phyloP scores from a whole-genome alignment of 2,329 filamentous ascomycete genomes.

The Diaporthe aspalathi region DNA sequence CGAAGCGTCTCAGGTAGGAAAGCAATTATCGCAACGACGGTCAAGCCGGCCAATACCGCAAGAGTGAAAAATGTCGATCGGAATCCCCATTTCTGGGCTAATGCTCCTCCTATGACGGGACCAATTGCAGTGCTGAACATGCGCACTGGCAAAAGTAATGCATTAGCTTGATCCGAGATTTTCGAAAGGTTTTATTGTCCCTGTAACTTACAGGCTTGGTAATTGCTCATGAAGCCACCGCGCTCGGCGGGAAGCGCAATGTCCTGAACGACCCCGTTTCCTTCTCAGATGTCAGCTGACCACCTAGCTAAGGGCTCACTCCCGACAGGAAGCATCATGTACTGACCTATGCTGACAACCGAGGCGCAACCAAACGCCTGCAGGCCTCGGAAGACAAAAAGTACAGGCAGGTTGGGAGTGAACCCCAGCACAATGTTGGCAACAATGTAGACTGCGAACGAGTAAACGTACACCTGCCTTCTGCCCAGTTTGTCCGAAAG shows the following conservation, averaged over 20 bases:
- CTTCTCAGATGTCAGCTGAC: slow-evolving; percentile 19
- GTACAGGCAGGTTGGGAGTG: slow-evolving; percentile 53
- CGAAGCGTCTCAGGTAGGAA: slow-evolving; percentile 49
- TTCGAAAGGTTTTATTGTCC: rapidly evolving
- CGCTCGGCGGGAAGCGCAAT: slow-evolving; percentile 46
- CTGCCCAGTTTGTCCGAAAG: slow-evolving; percentile 60
- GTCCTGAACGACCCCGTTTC: slow-evolving; percentile 49
- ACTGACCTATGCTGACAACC: slow-evolving; percentile 58
- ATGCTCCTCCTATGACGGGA: slow-evolving; percentile 48
- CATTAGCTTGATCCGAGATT: not conserved
- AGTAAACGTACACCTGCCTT: slow-evolving; percentile 56
- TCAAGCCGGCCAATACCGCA: not conserved
- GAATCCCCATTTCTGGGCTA: slow-evolving; percentile 46
- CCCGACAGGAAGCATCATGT: not conserved
- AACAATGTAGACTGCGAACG: slow-evolving; percentile 58
- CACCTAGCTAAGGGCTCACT: too few species aligned
- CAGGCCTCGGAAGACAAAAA: slow-evolving; percentile 58
- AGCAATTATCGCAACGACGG: not conserved
- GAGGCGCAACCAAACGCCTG: slow-evolving; percentile 61
- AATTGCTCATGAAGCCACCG: slow-evolving; percentile 47
- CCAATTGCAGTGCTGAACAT: slow-evolving; percentile 47
- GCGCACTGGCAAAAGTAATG: slow-evolving; percentile 38
- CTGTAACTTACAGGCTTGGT: slow-evolving; percentile 46
- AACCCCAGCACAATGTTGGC: slow-evolving; percentile 60
- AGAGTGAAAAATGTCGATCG: slow-evolving; percentile 48